Conservation (phyloP, 768 basidiomycete species). For the Collybia sp. region DNA sequence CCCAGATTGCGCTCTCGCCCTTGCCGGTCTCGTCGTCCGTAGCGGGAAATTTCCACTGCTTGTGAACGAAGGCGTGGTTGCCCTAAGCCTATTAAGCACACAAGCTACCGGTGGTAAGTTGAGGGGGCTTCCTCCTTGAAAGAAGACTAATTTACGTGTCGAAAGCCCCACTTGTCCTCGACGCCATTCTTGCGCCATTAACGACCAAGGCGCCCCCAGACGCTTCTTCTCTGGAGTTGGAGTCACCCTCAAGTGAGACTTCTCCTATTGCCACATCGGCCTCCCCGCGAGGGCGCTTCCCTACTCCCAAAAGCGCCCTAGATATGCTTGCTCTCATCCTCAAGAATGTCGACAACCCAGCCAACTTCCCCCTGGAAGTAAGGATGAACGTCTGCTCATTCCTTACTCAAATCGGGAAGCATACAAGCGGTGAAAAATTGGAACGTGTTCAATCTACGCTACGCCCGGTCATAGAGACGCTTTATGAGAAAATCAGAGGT, state of each 20-base stretch:
- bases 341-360: conserved; percentile 49
- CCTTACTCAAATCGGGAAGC: conserved; percentile 56
- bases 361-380: conserved; percentile 68
- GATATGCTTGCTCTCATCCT: conserved; percentile 67
- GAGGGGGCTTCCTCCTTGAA: not conserved
- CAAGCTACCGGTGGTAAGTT: conserved; percentile 59
- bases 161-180: conserved; percentile 58
- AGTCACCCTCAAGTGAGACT: conserved; percentile 35
- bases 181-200: conserved; percentile 50
- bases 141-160: conserved; percentile 5
- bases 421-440: conserved; percentile 43
- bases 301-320: conserved; percentile 50
- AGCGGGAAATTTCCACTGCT: conserved; percentile 81
- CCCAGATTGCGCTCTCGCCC: conserved; percentile 49
- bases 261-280: conserved; percentile 45
- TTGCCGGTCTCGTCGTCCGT: conserved; percentile 69
- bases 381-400: conserved; percentile 74
- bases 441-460: conserved; percentile 45
- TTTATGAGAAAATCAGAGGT: conserved; percentile 29
- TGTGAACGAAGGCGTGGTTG: conserved; percentile 86
- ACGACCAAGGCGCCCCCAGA: conserved; percentile 32
- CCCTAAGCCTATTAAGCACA: conserved; percentile 72
- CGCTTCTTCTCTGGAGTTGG: conserved; percentile 23
- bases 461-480: conserved; percentile 44
- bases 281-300: conserved; percentile 32